Evolutionary conservation across 1,284 basidiomycete species (phyloP).

Genomic region (Peniophora sp.): DNA sequence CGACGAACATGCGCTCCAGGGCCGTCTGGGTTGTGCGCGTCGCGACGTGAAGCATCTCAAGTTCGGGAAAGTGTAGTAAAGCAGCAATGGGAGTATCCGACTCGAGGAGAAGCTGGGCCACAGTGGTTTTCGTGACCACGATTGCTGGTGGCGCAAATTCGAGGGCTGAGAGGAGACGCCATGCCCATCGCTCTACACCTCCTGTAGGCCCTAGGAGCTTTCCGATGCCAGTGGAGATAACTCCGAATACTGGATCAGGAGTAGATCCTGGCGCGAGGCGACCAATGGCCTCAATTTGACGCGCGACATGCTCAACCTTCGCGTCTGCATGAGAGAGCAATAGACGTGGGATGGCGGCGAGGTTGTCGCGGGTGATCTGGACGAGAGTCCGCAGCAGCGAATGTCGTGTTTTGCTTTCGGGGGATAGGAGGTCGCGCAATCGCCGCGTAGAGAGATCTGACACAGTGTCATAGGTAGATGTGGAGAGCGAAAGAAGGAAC

Average conservation of each 20-base stretch:
- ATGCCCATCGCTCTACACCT: slow-evolving; percentile 85
- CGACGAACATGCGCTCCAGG: slow-evolving; percentile 62
- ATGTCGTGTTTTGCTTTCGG: slow-evolving; percentile 31
- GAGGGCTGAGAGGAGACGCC: slow-evolving; percentile 69
- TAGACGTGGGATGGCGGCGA: slow-evolving; percentile 70
- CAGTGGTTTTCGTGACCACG: slow-evolving; percentile 35
- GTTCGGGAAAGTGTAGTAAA: slow-evolving; percentile 45
- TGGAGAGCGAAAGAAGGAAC: slow-evolving; percentile 56
- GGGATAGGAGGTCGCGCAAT: slow-evolving; percentile 39
- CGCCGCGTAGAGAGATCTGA: slow-evolving; percentile 36
- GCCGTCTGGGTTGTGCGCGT: slow-evolving; percentile 46
- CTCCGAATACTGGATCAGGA: slow-evolving; percentile 17
- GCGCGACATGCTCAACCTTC: slow-evolving; percentile 60
- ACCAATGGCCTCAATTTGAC: slow-evolving; percentile 67
- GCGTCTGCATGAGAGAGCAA: slow-evolving; percentile 63
- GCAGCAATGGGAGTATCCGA: slow-evolving; percentile 27
- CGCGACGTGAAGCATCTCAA: slow-evolving; percentile 56
- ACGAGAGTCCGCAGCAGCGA: slow-evolving; percentile 45
- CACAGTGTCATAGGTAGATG: slow-evolving; percentile 48
- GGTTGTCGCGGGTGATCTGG: slow-evolving; percentile 50
- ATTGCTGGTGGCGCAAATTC: slow-evolving; percentile 57
- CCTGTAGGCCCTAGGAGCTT: slow-evolving; percentile 75
- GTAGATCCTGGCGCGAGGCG: slow-evolving; percentile 27
- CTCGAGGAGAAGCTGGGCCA: slow-evolving; percentile 54
- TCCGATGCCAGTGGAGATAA: slow-evolving; percentile 50